Conservation (phyloP, 768 basidiomycete species). For the Phaeotremella skinneri region DNA sequence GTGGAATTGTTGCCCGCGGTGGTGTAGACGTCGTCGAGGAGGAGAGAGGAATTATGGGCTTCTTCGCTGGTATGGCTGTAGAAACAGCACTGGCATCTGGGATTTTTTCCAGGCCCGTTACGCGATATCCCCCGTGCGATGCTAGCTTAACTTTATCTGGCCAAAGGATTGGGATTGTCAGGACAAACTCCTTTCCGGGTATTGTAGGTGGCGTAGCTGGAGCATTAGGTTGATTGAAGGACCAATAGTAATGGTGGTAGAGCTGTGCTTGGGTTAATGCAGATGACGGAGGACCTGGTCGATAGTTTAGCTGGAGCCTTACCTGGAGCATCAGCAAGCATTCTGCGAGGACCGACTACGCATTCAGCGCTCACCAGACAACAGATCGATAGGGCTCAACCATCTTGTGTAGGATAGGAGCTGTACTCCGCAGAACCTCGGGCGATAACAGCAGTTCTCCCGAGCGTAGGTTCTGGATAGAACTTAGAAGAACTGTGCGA, state of each 20-base stretch:
- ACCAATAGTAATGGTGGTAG: constrained; percentile 1
- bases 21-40: background rate
- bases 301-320: background rate
- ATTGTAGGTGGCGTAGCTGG: background rate
- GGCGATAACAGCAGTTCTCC: background rate
- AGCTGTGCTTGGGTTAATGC: background rate
- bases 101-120: background rate
- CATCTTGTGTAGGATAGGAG: background rate
- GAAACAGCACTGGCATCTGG: background rate
- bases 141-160: background rate
- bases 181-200: background rate
- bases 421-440: background rate
- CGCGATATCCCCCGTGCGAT: background rate
- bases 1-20: background rate
- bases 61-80: background rate
- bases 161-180: background rate
- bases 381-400: background rate
- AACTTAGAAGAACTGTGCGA: too few relatives aligned
- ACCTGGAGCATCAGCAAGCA: background rate
- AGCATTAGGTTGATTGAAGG: background rate
- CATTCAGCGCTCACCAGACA: background rate
- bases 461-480: background rate
- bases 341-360: background rate
- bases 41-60: background rate
- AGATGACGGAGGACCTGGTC: background rate